Base-by-base conservation (phyloP, 1,284 basidiomycete genomes). In the Sporisorium exsertum region DNA sequence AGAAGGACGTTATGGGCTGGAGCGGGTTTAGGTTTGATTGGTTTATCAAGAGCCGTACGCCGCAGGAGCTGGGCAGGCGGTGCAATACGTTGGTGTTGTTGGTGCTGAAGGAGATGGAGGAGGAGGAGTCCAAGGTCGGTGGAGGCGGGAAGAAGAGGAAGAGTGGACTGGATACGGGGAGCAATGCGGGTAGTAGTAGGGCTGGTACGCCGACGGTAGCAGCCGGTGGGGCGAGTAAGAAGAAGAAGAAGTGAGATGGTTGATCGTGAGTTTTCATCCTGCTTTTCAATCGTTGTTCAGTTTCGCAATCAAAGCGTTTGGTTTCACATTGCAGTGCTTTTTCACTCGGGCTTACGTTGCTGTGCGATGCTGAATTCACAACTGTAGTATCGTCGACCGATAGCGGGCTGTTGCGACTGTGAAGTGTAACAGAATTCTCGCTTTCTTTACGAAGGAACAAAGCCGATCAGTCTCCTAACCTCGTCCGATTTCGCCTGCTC, bases 31-130 rank as follows among this genome's bases (percentile, higher is more conserved):
- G 80, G 12, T 81, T 98, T 81, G 95, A 98, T 85, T 98, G 95
- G 95, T 99, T 98, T 88, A 94, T 99, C 89, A 97, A 97, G 88
- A 94, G 92, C 73, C 88, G 97, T 58, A 95, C 93, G 26, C 92
- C 94, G 12, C 91, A 94, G 81, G 97, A 99, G 87, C 88, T 99
- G 69, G 91, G 92, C 78, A 88, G 96, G 78, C 88, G 97, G 60
- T 97, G 95, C 80, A 93, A 92, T 78, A 98, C 96, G 8, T 86
- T 99, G 43, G 84, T 98, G 43, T 89, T 91, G 16, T 92, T 97
- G 90, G 93, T 98, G 70, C 92, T 95, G 87, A 97, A 97, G 88
- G 81, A 82, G 58, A 95, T 86, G 37, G 75, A 96, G 86, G 85
- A 85, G 51, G 76, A 81, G 27, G 66, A 69, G 27, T 55, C 46